phyloP scores from a whole-genome alignment of 2,329 filamentous ascomycete genomes.

The Stagonosporopsis cucurbitacearum region DNA sequence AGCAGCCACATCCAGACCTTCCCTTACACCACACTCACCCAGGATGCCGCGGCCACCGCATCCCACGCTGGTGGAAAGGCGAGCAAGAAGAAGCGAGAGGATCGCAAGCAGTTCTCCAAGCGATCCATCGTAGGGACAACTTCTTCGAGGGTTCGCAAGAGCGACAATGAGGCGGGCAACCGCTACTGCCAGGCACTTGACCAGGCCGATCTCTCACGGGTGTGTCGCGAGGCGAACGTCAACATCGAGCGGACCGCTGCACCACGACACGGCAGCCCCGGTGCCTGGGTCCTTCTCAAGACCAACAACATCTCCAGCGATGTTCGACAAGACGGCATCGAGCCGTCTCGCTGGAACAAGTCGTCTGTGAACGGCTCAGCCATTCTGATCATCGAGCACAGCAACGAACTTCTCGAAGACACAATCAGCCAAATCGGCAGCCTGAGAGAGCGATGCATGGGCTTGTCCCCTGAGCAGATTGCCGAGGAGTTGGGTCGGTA shows the following conservation, averaged over 20 bases:
- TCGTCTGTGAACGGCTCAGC: constrained; percentile 18
- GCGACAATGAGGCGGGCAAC: constrained; percentile 19
- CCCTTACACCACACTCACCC: constrained; percentile 4
- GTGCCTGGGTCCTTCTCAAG: constrained; percentile 27
- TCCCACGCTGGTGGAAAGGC: constrained; percentile 16
- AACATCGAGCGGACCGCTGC: constrained; percentile 18
- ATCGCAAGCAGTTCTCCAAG: constrained; percentile 17
- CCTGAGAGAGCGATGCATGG: not conserved
- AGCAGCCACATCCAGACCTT: constrained; percentile 6
- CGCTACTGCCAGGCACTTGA: constrained; percentile 14
- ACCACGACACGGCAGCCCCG: constrained; percentile 7
- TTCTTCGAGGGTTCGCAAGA: constrained; percentile 11
- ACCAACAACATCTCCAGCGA: constrained; percentile 29
- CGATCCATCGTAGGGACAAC: not conserved
- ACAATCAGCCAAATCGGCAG: not conserved
- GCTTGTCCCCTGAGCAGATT: not conserved
- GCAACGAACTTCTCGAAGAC: constrained; percentile 9
- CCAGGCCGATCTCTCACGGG: constrained; percentile 8
- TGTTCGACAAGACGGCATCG: constrained; percentile 17
- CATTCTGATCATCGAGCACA: constrained; percentile 14
- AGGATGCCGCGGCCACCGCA: not conserved
- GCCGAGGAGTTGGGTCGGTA: not conserved
- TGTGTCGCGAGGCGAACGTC: constrained; percentile 14
- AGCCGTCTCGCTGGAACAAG: constrained; percentile 25
- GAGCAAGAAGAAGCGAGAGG: constrained; percentile 19